Evolutionary conservation across 345 rosid species (phyloP), one percentile per base, ranked within the genome.

Genomic region (Carallia pectinifolia): DNA sequence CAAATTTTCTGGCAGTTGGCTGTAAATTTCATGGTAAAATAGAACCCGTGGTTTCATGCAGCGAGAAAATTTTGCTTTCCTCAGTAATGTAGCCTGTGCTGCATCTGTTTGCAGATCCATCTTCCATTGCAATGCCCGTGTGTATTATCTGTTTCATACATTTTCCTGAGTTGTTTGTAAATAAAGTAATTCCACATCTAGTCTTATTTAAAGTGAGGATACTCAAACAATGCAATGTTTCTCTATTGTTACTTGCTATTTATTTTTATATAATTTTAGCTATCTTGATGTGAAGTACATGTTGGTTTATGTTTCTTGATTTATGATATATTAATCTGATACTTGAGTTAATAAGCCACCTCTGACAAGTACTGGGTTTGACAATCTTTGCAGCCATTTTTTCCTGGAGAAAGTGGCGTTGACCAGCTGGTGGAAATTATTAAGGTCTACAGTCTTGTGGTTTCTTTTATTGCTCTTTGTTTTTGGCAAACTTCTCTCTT

Each of bases 351-450:
- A 44, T 44, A 44, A 44, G 66, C 48, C 37, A 18, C 36, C 48
- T 71, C 70, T 81, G 53, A 69, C 60, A 56, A 68, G 47, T 18
- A 55, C 40, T 75, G 29, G 12, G n/a, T 68, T 17, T 78, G 50
- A 8, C 34, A 7, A 62, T 15, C 30, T 76, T 66, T 86, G 81
- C 87, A 95, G 99, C 98, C 99, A 17, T 52, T 95, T 47, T 95
- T 95, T 84, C 96, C 98, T 1, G 99, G 99, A 65, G 99, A 90
- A 79, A 95, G 97, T 79, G 96, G 96, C 50, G 90, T 95, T 38
- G 99, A 92, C 79, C 98, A 95, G 82, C 88, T 95, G 66, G 97
- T 95, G 76, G 98, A 95, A 87, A 95, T 95, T 58, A 95, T 95
- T 39, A 95, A 95, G 98, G 99, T 92, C 23, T 67, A 38, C 60